Percentiles rank a stretch among this genome's conserved stretches.
Evolutionary conservation across 1,284 basidiomycete genomes (phyloP).

Genomic region (Acaromyces ingoldii): DNA sequence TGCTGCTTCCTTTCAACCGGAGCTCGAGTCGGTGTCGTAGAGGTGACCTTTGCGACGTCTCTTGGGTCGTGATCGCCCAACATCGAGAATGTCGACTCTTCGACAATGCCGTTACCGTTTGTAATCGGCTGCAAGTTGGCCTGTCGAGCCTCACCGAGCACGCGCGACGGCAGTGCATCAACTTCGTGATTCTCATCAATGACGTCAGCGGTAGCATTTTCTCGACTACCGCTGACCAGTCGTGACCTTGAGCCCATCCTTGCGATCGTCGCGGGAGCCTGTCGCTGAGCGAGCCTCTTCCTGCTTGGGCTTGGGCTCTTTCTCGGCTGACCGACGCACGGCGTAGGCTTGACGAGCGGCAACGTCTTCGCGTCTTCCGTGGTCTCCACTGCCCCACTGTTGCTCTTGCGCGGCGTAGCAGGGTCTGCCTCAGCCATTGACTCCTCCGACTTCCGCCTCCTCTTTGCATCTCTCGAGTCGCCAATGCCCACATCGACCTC

Average conservation of each 20-base stretch:
- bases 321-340: conserved; percentile 47
- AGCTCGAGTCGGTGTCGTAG: no score
- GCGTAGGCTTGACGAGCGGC: conserved; percentile 39
- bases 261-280: conserved; percentile 4
- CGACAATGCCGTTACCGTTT: no score
- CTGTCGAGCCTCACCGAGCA: no score
- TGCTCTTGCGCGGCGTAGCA: conserved; percentile 17
- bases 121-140: no score
- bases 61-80: no score
- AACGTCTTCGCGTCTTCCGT: conserved; percentile 7
- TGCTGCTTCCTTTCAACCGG: no score
- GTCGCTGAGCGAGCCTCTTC: conserved; percentile 30
- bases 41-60: no score
- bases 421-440: no score
- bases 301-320: conserved; percentile 43
- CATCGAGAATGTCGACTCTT: no score
- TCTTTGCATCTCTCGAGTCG: conserved; percentile 7
- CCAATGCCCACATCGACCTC: conserved; percentile 5
- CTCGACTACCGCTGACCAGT: neutral
- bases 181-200: no score
- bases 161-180: no score
- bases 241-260: neutral
- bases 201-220: neutral
- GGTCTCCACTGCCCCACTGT: neutral
- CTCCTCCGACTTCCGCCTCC: neutral